These are phyloP conservation scores for Linderniella brevidens DNA, from an alignment of 257 asterid genomes.

Conservation along the genomic window DNA sequence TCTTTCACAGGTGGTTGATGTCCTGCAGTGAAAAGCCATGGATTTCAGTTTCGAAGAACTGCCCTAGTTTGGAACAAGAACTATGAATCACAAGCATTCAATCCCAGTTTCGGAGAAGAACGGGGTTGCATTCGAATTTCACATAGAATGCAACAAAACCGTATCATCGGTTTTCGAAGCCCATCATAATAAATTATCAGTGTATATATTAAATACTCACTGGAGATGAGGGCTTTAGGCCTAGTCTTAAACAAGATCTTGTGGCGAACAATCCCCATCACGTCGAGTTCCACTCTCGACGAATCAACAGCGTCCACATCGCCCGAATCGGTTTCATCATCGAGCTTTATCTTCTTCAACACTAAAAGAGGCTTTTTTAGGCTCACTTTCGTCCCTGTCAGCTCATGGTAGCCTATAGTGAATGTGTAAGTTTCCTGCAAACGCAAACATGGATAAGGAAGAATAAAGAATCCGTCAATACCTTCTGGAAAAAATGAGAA, in stretches of 20 bases:
- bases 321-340: slow-evolving; percentile 14
- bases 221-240: slow-evolving; percentile 82
- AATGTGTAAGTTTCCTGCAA: slow-evolving; percentile 67
- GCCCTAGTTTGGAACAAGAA: too few relatives aligned
- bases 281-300: slow-evolving; percentile 41
- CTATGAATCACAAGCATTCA: too few relatives aligned
- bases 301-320: slow-evolving; percentile 11
- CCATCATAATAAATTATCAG: not conserved
- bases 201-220: slow-evolving; percentile 18
- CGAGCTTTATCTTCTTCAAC: slow-evolving; percentile 50
- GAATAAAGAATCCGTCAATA: not conserved
- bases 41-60: too few relatives aligned
- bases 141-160: not conserved
- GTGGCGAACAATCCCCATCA: slow-evolving; percentile 65
- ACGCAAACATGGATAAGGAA: not conserved
- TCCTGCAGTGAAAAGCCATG: too few relatives aligned
- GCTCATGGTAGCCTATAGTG: slow-evolving; percentile 84
- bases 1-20: slow-evolving; percentile 28
- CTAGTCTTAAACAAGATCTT: slow-evolving; percentile 76
- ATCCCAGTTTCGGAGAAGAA: too few relatives aligned
- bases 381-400: slow-evolving; percentile 54
- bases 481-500: slow-evolving; percentile 1
- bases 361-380: slow-evolving; percentile 74
- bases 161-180: slow-evolving; percentile 1
- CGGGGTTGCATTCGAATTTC: too few relatives aligned